Conservation (phyloP, 2,329 filamentous ascomycete species). For the Colletotrichum camelliae region DNA sequence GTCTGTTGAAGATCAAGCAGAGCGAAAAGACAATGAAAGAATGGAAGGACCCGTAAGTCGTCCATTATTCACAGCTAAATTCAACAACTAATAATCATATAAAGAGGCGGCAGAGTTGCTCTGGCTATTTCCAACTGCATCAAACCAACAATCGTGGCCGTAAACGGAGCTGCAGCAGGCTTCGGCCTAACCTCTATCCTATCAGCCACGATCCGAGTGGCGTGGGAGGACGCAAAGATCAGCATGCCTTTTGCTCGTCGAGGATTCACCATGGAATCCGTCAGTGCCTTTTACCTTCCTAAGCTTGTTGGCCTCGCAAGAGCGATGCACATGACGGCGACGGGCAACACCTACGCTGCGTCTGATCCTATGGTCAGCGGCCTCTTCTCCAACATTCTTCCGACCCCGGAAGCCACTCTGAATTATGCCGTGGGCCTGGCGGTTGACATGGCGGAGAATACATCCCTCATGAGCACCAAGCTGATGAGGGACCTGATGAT, state of each 20-base stretch:
- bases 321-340: conserved; percentile 17
- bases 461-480: conserved; percentile 15
- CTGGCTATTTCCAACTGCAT: conserved; percentile 18
- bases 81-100: not conserved
- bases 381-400: conserved; percentile 9
- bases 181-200: conserved; percentile 23
- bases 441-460: not conserved
- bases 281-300: conserved; percentile 21
- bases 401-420: not conserved
- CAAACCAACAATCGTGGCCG: conserved; percentile 23
- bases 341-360: conserved; percentile 9
- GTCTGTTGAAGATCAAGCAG: not conserved
- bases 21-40: not conserved
- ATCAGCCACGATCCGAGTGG: conserved; percentile 9
- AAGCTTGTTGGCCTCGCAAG: conserved; percentile 18
- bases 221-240: conserved; percentile 10
- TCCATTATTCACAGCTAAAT: too few species aligned
- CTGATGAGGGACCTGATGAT: conserved; percentile 19
- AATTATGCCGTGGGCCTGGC: not conserved
- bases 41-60: not conserved
- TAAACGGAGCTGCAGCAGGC: conserved; percentile 21
- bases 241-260: conserved; percentile 22
- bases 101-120: conserved; percentile 27
- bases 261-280: conserved; percentile 22
- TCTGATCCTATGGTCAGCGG: not conserved